Base-by-base conservation (phyloP, 345 rosid genomes). In the Salix purpurea region DNA sequence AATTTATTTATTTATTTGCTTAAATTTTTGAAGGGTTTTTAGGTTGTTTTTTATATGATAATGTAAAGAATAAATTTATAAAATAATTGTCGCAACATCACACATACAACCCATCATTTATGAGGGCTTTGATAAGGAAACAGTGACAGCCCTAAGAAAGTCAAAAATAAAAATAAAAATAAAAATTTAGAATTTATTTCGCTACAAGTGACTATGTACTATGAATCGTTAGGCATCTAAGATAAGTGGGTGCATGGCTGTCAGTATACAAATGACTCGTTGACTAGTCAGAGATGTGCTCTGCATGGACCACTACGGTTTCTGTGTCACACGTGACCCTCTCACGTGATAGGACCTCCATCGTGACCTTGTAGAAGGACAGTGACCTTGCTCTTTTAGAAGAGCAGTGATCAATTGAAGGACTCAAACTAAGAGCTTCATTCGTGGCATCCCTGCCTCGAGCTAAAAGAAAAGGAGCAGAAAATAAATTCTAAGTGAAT, bases 171-270 rank as follows among this genome's bases (percentile, higher is more conserved):
- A 37, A 58, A 4, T 13, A 19, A 52, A 36, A 5, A 5, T 7
- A 21, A 34, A 0, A 46, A 46, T 1, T 2, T 16, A 1, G 48
- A 44, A 13, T 48, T 1, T 48, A 16, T 14, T 48, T 19, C 19
- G 7, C 16, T 4, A 24, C 34, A 77, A 62, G 74, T 61, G 88
- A 70, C 84, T 66, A 78, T 32, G 72, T 83, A 52, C 81, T 0
- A 67, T 71, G 86, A 80, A 85, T 83, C 77, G 65, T 52, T 28
- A 58, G 75, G 72, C 75, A 37, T 1, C 11, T n/a, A 7, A 6
- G 24, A 36, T 36, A n/a, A 30, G 28, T 66, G 2, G 7, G 54
- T 21, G 40, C 37, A 6, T 37, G 78, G 28, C 10, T 24, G 30
- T 70, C 74, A 74, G 72, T 56, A 46, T 18, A 37, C 26, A 66